Base-by-base conservation (phyloP, 176 grass and related monocot species). In the Miscanthus lutarioriparius region DNA sequence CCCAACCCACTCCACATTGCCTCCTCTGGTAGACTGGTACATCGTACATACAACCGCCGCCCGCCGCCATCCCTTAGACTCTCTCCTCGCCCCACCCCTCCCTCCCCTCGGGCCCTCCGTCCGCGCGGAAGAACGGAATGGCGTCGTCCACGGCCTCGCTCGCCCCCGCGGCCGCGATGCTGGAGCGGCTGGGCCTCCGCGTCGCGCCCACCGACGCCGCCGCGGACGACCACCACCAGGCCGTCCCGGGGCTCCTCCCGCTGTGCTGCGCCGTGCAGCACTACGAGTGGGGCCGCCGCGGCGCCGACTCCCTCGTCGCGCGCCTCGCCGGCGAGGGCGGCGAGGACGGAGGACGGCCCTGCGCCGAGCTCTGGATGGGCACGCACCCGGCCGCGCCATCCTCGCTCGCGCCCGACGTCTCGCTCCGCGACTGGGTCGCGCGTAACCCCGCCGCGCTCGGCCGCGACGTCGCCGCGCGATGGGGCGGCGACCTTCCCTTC, bases 331-430 rank as follows among this genome's bases (percentile, higher is more conserved):
- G 64, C 20, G 36, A 13, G 22, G 11, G 12, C 7, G 11, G 2
- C 41, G 87, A 2, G 8, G 83, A 2, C 10, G 67, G 3, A 49
- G 64, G 58, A 7, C 22, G 83, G 11, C 91, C 96, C 0, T 95
- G 88, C 54, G 93, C 96, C 22, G 95, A 95, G 91, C 89, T 98
- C 26, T 98, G 96, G 96, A 92, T 93, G 85, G 96, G 96, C 26
- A 98, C 96, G 19, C 96, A 98, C 80, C 90, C 89, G 3, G 77
- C 96, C 14, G 93, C 91, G 25, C 96, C 93, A 2, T 95, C 96
- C 6, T 90, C 91, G 27, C 83, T 75, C 4, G 51, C 77, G 0
- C 61, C 72, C 32, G 53, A 17, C 20, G 86, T 74, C 15, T 80
- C 92, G 8, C 93, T 98, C 10, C 86, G 89, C 76, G 85, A 92